Evolutionary conservation across 2,329 filamentous ascomycete genomes (phyloP).

Genomic region (Colletotrichum sp.): DNA sequence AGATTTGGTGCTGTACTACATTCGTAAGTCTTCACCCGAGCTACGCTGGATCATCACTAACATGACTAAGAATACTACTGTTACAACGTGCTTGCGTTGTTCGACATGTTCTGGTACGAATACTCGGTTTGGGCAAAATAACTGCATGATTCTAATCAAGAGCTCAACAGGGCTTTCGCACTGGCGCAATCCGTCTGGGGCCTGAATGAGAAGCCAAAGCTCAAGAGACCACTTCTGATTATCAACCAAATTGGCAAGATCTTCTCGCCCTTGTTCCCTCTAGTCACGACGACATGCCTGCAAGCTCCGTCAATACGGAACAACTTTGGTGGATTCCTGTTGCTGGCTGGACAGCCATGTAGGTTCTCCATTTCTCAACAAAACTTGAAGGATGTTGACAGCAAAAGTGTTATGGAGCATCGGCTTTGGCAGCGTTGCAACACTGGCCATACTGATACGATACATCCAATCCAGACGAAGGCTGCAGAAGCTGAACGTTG

Average conservation of each 20-base stretch:
- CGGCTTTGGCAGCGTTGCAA: not conserved
- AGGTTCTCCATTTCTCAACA: fast-evolving
- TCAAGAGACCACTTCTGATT: not conserved
- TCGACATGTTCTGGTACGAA: not conserved
- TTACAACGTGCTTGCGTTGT: not conserved
- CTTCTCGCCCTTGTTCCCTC: not conserved
- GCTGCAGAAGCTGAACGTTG: not conserved
- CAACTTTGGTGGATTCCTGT: not conserved
- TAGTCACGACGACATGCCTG: not conserved
- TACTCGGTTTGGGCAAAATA: no score
- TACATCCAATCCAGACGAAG: not conserved
- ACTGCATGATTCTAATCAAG: fast-evolving
- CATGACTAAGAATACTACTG: not conserved
- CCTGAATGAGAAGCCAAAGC: not conserved
- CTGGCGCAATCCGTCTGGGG: slow-evolving; percentile 9
- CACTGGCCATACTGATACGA: not conserved
- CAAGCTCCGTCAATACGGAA: not conserved
- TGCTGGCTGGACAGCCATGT: not conserved
- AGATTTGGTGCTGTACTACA: not conserved
- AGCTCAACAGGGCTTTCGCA: not conserved
- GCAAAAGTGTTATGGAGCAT: not conserved
- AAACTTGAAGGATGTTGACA: fast-evolving
- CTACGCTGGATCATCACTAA: not conserved
- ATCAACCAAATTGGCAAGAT: not conserved
- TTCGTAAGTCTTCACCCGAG: not conserved